Percentiles rank a stretch among this genome's conserved stretches.
phyloP scores from a whole-genome alignment of 2,329 filamentous ascomycete species.

The Clarireedia hainanense region DNA sequence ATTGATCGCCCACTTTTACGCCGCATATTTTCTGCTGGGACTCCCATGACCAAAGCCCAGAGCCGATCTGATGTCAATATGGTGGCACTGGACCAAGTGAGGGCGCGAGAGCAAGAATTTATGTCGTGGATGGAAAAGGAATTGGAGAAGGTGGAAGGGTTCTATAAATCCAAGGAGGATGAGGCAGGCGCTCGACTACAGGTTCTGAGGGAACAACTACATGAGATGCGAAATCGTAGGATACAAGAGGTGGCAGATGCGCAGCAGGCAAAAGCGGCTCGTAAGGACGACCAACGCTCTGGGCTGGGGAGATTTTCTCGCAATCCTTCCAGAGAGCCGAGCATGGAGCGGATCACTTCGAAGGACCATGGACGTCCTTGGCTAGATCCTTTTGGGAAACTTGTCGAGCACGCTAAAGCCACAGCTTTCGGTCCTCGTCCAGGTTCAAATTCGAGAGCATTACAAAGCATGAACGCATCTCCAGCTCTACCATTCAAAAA shows the following conservation, averaged over 20 bases:
- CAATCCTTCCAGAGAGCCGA: conserved; percentile 17
- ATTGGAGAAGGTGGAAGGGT: conserved; percentile 83
- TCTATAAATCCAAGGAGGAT: conserved; percentile 82
- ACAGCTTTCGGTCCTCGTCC: conserved; percentile 40
- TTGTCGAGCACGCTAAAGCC: conserved; percentile 32
- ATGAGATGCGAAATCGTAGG: conserved; percentile 83
- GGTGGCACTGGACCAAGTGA: conserved; percentile 55
- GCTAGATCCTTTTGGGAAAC: conserved; percentile 41
- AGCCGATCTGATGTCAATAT: conserved; percentile 39
- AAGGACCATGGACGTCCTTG: conserved; percentile 31
- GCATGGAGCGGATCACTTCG: conserved; percentile 12
- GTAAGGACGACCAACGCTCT: conserved; percentile 17
- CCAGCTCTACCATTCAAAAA: conserved; percentile 35
- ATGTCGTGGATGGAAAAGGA: conserved; percentile 77
- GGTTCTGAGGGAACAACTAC: conserved; percentile 72
- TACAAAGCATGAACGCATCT: conserved; percentile 41
- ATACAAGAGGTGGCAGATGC: conserved; percentile 54
- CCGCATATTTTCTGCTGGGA: conserved; percentile 23
- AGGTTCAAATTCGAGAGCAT: conserved; percentile 52
- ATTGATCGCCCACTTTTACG: conserved; percentile 19
- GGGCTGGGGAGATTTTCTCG: conserved; percentile 13
- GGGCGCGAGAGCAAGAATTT: conserved; percentile 73
- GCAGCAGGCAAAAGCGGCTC: conserved; percentile 18
- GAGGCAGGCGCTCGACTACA: conserved; percentile 68
- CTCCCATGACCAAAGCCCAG: conserved; percentile 33